Evolutionary conservation across 2,329 filamentous ascomycete species (phyloP).

Genomic region (Fusarium chaquense): DNA sequence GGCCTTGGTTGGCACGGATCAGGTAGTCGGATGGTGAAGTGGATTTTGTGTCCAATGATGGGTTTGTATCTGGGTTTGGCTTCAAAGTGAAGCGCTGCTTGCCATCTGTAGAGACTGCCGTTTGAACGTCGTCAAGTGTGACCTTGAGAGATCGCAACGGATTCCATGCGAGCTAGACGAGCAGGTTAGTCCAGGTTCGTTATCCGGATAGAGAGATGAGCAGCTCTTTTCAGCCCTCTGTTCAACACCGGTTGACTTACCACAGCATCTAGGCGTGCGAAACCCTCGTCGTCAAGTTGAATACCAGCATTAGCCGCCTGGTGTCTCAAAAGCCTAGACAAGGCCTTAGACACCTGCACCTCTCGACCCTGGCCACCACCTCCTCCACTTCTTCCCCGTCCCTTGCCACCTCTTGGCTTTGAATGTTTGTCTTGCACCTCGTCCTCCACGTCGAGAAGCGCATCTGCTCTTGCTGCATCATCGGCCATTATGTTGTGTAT

Average conservation of each 20-base stretch:
- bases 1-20: conserved; percentile 96
- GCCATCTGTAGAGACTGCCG: conserved; percentile 78
- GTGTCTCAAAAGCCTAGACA: conserved; percentile 67
- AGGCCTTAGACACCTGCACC: conserved; percentile 64
- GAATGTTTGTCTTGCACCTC: conserved; percentile 38
- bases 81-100: conserved; percentile 93
- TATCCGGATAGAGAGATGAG: no score
- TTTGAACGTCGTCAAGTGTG: conserved; percentile 79
- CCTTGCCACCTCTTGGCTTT: conserved; percentile 36
- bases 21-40: conserved; percentile 75
- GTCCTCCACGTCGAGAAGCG: conserved; percentile 44
- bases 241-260: conserved; percentile 57
- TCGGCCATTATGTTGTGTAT: conserved; percentile 36
- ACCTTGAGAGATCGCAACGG: conserved; percentile 76
- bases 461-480: conserved; percentile 15
- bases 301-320: conserved; percentile 69
- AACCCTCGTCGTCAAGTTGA: conserved; percentile 69
- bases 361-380: conserved; percentile 56
- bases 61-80: conserved; percentile 56
- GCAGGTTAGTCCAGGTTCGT: conserved; percentile 10
- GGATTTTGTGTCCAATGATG: conserved; percentile 42
- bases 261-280: conserved; percentile 68
- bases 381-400: conserved; percentile 47
- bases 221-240: background rate
- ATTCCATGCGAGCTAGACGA: conserved; percentile 62